Evolutionary conservation across 2,329 filamentous ascomycete species (phyloP).

Genomic region (Colletotrichum spinosum): DNA sequence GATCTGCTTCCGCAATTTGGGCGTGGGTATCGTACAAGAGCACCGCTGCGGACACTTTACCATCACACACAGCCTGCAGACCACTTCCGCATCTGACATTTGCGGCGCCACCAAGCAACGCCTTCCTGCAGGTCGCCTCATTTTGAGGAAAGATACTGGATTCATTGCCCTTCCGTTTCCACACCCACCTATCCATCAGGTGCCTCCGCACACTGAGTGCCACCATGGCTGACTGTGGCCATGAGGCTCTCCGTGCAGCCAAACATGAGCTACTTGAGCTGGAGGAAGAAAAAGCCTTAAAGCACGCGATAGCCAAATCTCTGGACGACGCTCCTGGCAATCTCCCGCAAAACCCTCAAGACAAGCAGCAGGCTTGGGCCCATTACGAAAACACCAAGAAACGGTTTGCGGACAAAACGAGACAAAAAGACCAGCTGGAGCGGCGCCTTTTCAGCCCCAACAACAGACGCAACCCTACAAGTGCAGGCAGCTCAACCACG

Average conservation of each 20-base stretch:
- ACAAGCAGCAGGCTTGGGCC: slow-evolving; percentile 6
- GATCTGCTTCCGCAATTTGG: too few species aligned
- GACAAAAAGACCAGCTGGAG: slow-evolving; percentile 23
- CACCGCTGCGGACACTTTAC: neutral
- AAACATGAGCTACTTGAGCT: slow-evolving; percentile 29
- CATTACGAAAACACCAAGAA: slow-evolving; percentile 1
- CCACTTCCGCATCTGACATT: slow-evolving; percentile 16
- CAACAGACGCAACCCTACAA: slow-evolving; percentile 8
- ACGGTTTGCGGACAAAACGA: slow-evolving; percentile 19
- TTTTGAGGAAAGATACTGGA: slow-evolving; percentile 10
- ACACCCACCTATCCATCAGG: slow-evolving; percentile 11
- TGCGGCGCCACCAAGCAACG: slow-evolving; percentile 26
- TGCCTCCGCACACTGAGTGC: slow-evolving; percentile 14
- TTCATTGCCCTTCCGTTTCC: slow-evolving; percentile 3
- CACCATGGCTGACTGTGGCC: slow-evolving; percentile 4
- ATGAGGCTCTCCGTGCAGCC: slow-evolving; percentile 18
- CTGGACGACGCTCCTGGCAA: slow-evolving; percentile 16
- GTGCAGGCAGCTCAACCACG: neutral
- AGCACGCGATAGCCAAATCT: slow-evolving; percentile 21
- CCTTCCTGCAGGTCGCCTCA: slow-evolving; percentile 35
- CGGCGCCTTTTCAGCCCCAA: slow-evolving; percentile 12
- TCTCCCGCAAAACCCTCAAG: neutral
- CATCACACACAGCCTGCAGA: slow-evolving; percentile 28
- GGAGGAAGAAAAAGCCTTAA: slow-evolving; percentile 22
- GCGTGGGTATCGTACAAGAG: too few species aligned